Evolutionary conservation across 176 grass and related monocot species (phyloP), one percentile per base, ranked within the genome.

Genomic region (Eleusine indica): DNA sequence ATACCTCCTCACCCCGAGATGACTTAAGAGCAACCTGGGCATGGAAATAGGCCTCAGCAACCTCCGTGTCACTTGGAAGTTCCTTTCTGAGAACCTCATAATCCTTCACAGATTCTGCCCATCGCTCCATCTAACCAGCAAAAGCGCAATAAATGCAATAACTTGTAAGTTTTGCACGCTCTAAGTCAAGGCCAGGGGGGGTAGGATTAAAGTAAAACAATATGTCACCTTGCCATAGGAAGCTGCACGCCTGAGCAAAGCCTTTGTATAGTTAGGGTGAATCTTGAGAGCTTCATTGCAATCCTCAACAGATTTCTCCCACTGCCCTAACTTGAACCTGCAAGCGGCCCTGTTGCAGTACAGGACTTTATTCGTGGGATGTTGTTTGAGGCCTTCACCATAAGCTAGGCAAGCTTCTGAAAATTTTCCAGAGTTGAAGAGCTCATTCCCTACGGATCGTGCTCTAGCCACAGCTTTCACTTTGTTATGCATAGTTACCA

Each of bases 291-390:
- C 93, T 91, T 99, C 87, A 87, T 94, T 96, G 66, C 96, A 99
- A 79, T 99, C 96, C 80, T 92, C 91, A 83, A 96, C 80, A 49
- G 91, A 90, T 68, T 96, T 95, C 19, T 99, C 96, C 96, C 96
- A 99, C 52, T 99, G 96, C 48, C 78, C 83, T 54, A 99, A 81
- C 70, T 99, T 99, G 51, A 89, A 96, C 52, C 83, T 81, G 81
- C 96, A 99, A 80, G 96, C 96, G 43, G 96, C 96, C 85, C 96
- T 93, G 41, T 99, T 99, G 75, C 96, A 94, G 70, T 94, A 95
- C 32, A 99, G 87, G 32, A 99, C 96, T 85, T 91, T 84, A 75
- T 96, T 99, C 35, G 81, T 83, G 68, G 93, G 85, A 73, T 99
- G 85, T 46, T 94, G 75, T 68, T 86, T 99, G 32, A 99, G 86